Conservation (phyloP, 345 rosid species). For the Melaleuca quinquenervia region DNA sequence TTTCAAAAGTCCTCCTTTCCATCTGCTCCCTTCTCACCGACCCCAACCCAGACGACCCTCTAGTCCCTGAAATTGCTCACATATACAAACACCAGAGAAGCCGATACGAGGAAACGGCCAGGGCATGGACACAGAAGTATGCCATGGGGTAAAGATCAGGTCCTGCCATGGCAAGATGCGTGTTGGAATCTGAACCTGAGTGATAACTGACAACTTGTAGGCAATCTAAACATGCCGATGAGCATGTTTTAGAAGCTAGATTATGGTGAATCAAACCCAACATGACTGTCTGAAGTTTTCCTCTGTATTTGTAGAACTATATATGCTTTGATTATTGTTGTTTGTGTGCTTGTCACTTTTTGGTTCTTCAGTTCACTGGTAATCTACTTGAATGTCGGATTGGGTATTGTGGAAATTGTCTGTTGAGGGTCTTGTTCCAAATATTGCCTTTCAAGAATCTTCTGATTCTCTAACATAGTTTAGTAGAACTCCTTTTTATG, state of each 20-base stretch:
- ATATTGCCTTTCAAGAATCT: neutral
- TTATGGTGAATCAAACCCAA: neutral
- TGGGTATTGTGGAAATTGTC: neutral
- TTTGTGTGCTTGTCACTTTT: neutral
- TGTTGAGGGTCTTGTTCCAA: neutral
- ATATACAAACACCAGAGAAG: constrained; percentile 8
- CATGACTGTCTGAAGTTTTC: neutral
- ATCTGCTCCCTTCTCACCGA: constrained; percentile 14
- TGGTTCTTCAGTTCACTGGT: neutral
- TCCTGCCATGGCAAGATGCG: neutral
- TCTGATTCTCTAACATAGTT: neutral
- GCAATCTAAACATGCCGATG: neutral
- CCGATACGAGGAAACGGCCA: constrained; percentile 9
- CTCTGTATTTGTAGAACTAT: neutral
- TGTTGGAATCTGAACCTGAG: neutral
- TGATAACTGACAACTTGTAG: neutral
- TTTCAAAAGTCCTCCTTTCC: constrained; percentile 10
- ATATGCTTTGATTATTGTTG: neutral
- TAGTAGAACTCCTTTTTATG: neutral
- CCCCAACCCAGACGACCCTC: constrained; percentile 14
- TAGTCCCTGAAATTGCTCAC: constrained; percentile 12
- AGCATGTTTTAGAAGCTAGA: neutral
- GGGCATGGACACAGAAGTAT: constrained; percentile 11
- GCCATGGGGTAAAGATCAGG: constrained; percentile 6
- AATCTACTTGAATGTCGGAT: neutral